A percentile compares a stretch with the other conserved stretches of the same genome.
phyloP scores from a whole-genome alignment of 2,329 filamentous ascomycete genomes.

The Stachybotrys chlorohalonatus region DNA sequence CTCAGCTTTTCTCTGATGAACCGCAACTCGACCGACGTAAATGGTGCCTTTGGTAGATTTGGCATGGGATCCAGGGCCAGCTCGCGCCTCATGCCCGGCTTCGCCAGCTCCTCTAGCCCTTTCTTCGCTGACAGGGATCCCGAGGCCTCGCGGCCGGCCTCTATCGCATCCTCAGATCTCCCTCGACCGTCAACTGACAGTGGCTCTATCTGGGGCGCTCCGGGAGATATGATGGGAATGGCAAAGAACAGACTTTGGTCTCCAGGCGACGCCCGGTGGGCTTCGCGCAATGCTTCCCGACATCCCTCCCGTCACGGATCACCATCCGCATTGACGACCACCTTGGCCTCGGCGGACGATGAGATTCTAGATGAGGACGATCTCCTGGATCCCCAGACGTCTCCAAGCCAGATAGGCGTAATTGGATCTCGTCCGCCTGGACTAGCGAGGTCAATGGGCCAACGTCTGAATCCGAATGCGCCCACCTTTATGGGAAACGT shows the following conservation, averaged over 20 bases:
- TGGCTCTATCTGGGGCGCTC: conserved; percentile 62
- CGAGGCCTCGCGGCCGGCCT: conserved; percentile 56
- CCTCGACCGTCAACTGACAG: conserved; percentile 74
- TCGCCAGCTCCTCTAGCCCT: conserved; percentile 39
- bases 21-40: conserved; percentile 40
- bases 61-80: conserved; percentile 24
- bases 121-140: conserved; percentile 45
- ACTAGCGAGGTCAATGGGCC: conserved; percentile 37
- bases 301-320: conserved; percentile 75
- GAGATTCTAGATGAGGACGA: conserved; percentile 53
- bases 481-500: conserved; percentile 78
- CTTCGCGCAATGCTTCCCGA: conserved; percentile 62
- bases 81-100: conserved; percentile 34
- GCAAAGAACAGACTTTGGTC: conserved; percentile 61
- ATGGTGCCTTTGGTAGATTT: conserved; percentile 19
- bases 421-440: conserved; percentile 70
- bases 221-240: conserved; percentile 30
- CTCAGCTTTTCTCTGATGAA: conserved; percentile 55
- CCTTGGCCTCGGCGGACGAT: conserved; percentile 54
- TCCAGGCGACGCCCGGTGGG: conserved; percentile 39
- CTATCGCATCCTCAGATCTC: conserved; percentile 60
- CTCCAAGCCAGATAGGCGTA: conserved; percentile 52
- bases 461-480: conserved; percentile 74
- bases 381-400: conserved; percentile 39
- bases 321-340: conserved; percentile 52